Evolutionary conservation across 257 asterid genomes (phyloP).

Genomic region (Osmanthus fragrans): DNA sequence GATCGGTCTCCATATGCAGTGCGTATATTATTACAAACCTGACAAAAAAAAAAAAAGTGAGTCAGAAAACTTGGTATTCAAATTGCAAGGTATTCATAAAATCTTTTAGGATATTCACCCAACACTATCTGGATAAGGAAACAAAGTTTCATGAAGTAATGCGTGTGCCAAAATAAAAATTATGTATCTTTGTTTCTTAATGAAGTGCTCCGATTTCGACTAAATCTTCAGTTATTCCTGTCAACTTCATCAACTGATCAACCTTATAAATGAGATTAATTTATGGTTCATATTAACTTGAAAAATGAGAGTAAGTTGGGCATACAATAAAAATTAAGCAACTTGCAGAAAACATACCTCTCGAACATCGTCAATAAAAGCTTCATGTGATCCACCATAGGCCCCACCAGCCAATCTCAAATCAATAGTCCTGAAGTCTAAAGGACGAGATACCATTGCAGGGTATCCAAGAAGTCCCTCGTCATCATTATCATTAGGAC

Average conservation of each 20-base stretch:
- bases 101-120: neutral
- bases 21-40: slow-evolving; percentile 83
- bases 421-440: slow-evolving; percentile 92
- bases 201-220: neutral
- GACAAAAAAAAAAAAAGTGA: slow-evolving; percentile 23
- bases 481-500: slow-evolving; percentile 71
- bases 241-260: neutral
- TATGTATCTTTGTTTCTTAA: neutral
- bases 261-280: neutral
- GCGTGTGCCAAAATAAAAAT: neutral
- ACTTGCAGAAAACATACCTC: slow-evolving; percentile 55
- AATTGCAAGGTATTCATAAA: neutral
- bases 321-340: slow-evolving; percentile 5
- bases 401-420: slow-evolving; percentile 88
- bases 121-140: neutral
- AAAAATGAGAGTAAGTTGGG: neutral
- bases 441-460: slow-evolving; percentile 89
- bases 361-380: slow-evolving; percentile 86
- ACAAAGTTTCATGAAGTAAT: neutral
- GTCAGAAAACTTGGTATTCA: slow-evolving; percentile 20
- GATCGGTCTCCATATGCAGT: slow-evolving; percentile 68
- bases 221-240: neutral
- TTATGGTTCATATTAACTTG: neutral
- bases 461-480: slow-evolving; percentile 91
- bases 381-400: slow-evolving; percentile 87